Evolutionary conservation across 2,329 filamentous ascomycete genomes (phyloP).

Genomic region (Fusarium lyarnte): DNA sequence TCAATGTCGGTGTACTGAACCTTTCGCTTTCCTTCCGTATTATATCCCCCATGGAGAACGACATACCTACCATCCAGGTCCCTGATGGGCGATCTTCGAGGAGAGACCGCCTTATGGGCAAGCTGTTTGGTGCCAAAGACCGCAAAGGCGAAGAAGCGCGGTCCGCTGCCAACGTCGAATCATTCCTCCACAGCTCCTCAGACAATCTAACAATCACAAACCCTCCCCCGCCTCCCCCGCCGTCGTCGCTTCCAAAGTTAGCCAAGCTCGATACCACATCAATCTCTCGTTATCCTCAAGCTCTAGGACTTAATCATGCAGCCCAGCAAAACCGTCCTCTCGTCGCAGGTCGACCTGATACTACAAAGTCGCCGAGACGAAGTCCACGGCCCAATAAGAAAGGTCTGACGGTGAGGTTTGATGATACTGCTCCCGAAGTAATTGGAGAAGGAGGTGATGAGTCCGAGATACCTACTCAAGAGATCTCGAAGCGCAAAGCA

Average conservation of each 20-base stretch:
- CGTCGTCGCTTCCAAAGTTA: constrained; percentile 58
- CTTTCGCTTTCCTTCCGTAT: constrained; percentile 28
- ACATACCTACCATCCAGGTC: constrained; percentile 49
- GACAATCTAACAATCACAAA: constrained; percentile 66
- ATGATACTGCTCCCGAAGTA: constrained; percentile 75
- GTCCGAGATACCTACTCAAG: constrained; percentile 74
- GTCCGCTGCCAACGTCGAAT: constrained; percentile 61
- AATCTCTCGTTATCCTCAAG: constrained; percentile 65
- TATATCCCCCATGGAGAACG: constrained; percentile 56
- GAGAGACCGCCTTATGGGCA: constrained; percentile 69
- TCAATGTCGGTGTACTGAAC: constrained; percentile 45
- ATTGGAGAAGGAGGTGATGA: constrained; percentile 95
- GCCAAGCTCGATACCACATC: constrained; percentile 65
- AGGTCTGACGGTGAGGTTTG: constrained; percentile 79
- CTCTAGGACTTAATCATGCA: constrained; percentile 56
- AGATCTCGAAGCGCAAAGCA: constrained; percentile 72
- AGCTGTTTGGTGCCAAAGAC: constrained; percentile 64
- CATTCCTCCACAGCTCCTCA: constrained; percentile 66
- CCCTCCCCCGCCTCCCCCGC: constrained; percentile 56
- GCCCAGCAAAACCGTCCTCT: constrained; percentile 57
- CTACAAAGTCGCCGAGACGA: constrained; percentile 55
- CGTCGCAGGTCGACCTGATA: constrained; percentile 51
- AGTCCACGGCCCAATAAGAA: constrained; percentile 65
- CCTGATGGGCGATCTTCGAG: constrained; percentile 56
- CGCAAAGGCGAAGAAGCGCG: constrained; percentile 49